A percentile compares a stretch with the other conserved stretches of the same genome.
Conservation (phyloP, 1,284 basidiomycete species). For the Phellinidium pouzarii region DNA sequence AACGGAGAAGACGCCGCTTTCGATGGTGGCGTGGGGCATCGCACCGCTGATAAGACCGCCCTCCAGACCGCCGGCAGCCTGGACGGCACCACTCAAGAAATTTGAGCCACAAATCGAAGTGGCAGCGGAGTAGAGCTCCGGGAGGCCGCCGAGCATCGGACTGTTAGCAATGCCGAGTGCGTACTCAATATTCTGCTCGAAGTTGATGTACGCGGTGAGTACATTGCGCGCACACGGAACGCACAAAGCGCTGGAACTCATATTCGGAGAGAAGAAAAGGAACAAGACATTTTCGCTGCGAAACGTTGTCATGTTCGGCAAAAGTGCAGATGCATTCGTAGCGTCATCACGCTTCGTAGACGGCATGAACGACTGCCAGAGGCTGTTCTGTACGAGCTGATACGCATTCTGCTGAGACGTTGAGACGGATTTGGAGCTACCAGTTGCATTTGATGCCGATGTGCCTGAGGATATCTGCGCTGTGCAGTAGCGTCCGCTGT, state of each 20-base stretch:
- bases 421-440: constrained; percentile 12
- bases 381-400: constrained; percentile 22
- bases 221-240: constrained; percentile 73
- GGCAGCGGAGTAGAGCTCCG: constrained; percentile 57
- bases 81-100: constrained; percentile 58
- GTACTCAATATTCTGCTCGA: constrained; percentile 66
- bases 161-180: constrained; percentile 64
- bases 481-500: constrained; percentile 63
- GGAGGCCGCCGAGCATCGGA: constrained; percentile 60
- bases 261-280: constrained; percentile 62
- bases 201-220: constrained; percentile 69
- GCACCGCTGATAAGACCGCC: constrained; percentile 29
- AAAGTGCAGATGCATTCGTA: constrained; percentile 30
- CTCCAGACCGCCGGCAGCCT: constrained; percentile 59
- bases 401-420: constrained; percentile 16
- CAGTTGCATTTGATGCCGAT: constrained; percentile 17
- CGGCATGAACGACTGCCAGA: constrained; percentile 20
- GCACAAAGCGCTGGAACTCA: constrained; percentile 57
- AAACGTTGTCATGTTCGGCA: constrained; percentile 68
- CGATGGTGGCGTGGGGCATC: constrained; percentile 21
- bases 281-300: constrained; percentile 62
- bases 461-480: constrained; percentile 31
- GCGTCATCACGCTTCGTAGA: constrained; percentile 19
- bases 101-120: constrained; percentile 47
- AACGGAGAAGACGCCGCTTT: constrained; percentile 19